Conservation (phyloP, 2,329 filamentous ascomycete genomes). For the Diplodia sapinea region DNA sequence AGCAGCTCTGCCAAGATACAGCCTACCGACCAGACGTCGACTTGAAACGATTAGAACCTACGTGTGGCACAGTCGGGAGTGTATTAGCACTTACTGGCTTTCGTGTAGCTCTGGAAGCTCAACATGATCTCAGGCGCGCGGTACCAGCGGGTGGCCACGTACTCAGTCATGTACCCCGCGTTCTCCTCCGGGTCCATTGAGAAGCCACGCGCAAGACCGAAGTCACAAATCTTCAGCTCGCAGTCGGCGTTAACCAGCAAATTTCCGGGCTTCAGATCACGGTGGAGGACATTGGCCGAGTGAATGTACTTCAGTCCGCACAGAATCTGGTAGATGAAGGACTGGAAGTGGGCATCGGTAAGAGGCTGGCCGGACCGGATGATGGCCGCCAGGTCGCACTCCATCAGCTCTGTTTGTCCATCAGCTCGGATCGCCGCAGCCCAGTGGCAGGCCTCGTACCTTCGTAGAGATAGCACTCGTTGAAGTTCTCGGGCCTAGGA, state of each 20-base stretch:
- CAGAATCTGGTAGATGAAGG: conserved; percentile 99
- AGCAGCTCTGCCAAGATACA: conserved; percentile 97
- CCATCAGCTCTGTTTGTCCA: conserved; percentile 83
- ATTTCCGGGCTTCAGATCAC: conserved; percentile 96
- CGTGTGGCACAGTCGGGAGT: neutral
- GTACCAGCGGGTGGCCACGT: conserved; percentile 98
- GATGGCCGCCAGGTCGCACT: conserved; percentile 96
- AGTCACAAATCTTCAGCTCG: conserved; percentile 99
- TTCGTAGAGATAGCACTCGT: conserved; percentile 98
- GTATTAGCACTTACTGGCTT: conserved; percentile 85
- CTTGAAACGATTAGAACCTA: conserved; percentile 54
- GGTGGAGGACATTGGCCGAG: conserved; percentile 95
- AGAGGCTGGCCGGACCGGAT: conserved; percentile 96
- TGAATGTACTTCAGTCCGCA: conserved; percentile 99
- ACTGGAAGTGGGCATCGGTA: conserved; percentile 98
- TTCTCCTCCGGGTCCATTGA: conserved; percentile 98
- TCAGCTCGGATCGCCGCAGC: conserved; percentile 9
- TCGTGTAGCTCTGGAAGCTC: conserved; percentile 99
- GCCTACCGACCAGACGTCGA: conserved; percentile 98
- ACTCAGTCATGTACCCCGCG: conserved; percentile 99
- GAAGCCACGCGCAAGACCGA: conserved; percentile 94
- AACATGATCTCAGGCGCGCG: conserved; percentile 99
- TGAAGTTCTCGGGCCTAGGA: conserved; percentile 95
- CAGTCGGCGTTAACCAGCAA: conserved; percentile 98
- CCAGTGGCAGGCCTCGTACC: conserved; percentile 58